Conservation (phyloP, 768 basidiomycete genomes). For the Trichaptum fuscoviolaceum region DNA sequence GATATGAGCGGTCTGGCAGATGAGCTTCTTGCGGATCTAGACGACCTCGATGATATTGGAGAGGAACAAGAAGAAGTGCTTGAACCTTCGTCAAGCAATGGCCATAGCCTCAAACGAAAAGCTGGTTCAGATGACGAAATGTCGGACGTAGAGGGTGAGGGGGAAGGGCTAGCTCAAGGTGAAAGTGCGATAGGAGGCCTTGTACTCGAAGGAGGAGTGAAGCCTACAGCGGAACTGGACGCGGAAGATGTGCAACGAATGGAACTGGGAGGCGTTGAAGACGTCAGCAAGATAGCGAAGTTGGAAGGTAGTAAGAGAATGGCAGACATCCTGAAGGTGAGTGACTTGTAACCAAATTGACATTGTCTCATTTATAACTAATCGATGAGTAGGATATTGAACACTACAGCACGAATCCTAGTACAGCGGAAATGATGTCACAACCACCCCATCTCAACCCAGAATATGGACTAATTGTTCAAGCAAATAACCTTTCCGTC, state of each 20-base stretch:
- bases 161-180: conserved; percentile 27
- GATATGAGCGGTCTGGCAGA: conserved; percentile 81
- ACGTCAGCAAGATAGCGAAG: conserved; percentile 85
- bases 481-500: conserved; percentile 96
- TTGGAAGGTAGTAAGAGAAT: conserved; percentile 84
- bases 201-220: conserved; percentile 80
- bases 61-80: conserved; percentile 44
- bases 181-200: conserved; percentile 46
- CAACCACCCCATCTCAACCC: conserved; percentile 84
- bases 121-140: conserved; percentile 47
- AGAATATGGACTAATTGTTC: conserved; percentile 94
- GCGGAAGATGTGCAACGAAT: conserved; percentile 91
- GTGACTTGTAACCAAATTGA: conserved; percentile 11
- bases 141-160: conserved; percentile 48
- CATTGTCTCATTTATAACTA: background rate
- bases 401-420: conserved; percentile 77
- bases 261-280: conserved; percentile 81
- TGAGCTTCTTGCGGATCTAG: conserved; percentile 89
- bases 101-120: conserved; percentile 56
- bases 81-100: conserved; percentile 18
- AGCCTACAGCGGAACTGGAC: conserved; percentile 94
- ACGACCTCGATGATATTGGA: conserved; percentile 71
- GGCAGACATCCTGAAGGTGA: conserved; percentile 78
- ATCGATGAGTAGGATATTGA: conserved; percentile 67
- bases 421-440: conserved; percentile 71